Percentiles rank a stretch among this genome's conserved stretches.
phyloP scores from a whole-genome alignment of 495 filamentous ascomycete genomes.

The Daldinia bambusicola region DNA sequence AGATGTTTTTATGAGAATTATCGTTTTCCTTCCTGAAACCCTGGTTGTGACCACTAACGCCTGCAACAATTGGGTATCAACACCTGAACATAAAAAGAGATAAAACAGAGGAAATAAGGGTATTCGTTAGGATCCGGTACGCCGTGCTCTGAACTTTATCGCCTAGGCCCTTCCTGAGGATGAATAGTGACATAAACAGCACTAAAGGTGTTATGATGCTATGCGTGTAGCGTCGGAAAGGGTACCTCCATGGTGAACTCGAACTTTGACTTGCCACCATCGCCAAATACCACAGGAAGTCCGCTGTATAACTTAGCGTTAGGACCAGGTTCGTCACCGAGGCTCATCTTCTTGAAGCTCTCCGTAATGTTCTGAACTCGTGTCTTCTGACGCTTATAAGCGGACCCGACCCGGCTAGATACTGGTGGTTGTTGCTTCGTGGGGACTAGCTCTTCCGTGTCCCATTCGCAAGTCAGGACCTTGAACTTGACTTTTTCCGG shows the following conservation, averaged over 20 bases:
- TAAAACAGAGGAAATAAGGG: conserved; percentile 10
- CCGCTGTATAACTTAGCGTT: conserved; percentile 6
- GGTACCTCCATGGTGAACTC: conserved; percentile 38
- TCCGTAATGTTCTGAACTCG: conserved; percentile 14
- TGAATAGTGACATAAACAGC: background rate
- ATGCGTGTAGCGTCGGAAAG: conserved; percentile 4
- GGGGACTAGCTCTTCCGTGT: conserved; percentile 29
- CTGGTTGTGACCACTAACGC: conserved; percentile 33
- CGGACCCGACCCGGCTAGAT: conserved; percentile 2
- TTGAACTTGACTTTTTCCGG: conserved; percentile 47
- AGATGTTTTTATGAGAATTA: conserved; percentile 13
- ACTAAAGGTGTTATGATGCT: conserved; percentile 14
- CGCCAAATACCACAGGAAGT: conserved; percentile 45
- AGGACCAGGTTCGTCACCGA: background rate
- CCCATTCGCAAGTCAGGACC: conserved; percentile 48
- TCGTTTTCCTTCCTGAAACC: conserved; percentile 5
- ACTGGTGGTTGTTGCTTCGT: conserved; percentile 25
- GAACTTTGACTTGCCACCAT: conserved; percentile 40
- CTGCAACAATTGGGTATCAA: conserved; percentile 41
- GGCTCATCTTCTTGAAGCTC: conserved; percentile 12
- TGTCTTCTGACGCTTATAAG: conserved; percentile 21
- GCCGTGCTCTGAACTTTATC: background rate
- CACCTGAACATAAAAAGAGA: conserved; percentile 23
- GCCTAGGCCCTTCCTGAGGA: background rate
- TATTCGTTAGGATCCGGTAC: conserved; percentile 9